Evolutionary conservation across 1,284 basidiomycete genomes (phyloP), one percentile per base, ranked within the genome.

Genomic region (Cryptococcus jaspeensis): DNA sequence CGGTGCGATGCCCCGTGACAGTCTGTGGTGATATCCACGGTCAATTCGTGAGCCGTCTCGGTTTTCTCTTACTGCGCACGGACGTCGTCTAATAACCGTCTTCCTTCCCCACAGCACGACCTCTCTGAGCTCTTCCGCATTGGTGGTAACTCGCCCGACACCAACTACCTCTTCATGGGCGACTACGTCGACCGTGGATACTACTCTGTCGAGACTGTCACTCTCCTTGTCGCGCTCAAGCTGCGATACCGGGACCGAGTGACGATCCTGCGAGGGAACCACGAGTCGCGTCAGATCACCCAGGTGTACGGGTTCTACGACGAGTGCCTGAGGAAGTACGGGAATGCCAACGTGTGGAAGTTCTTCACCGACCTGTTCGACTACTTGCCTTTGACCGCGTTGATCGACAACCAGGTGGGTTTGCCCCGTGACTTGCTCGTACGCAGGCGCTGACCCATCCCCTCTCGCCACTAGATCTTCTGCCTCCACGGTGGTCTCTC

Each of bases 111-210:
- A 13, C 76, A 98, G 94, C 94, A 98, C 80, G 96, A 99, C 82
- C 87, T 99, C 55, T 96, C 93, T 60, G 96, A 99, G 78, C 87
- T 99, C 46, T 99, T 99, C 82, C 89, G 94, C 55, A 99, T 99
- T 76, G 95, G 96, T 53, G 96, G 95, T 60, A 98, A 98, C 82
- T 98, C 94, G 43, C 96, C 95, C 58, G 96, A 99, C 81, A 98
- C 96, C 62, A 99, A 99, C 81, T 99, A 99, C 80, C 89, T 99
- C 67, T 99, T 99, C 83, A 99, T 99, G 96, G 96, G 96, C 45
- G 95, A 99, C 82, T 99, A 98, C 74, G 96, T 99, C 67, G 96
- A 99, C 82, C 87, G 96, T 73, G 95, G 95, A 28, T 99, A 98
- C 83, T 99, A 99, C 82, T 97, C 92, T 16, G 96, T 99, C 53